A percentile compares a stretch with the other conserved stretches of the same genome.
Conservation (phyloP, 805 yeast genomes). For the Cyberlindnera japonica region DNA sequence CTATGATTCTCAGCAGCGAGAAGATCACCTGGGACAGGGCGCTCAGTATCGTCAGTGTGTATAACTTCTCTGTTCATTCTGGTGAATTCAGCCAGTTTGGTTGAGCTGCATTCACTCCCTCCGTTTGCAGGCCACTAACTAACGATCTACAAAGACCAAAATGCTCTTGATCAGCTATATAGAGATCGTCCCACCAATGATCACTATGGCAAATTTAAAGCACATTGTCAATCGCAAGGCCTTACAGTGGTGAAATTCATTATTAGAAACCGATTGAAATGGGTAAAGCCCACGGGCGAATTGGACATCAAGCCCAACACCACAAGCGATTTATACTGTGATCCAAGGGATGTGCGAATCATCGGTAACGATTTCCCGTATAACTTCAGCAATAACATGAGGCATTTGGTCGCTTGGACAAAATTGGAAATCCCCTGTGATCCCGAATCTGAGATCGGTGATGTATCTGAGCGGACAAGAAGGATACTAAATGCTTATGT, state of each 20-base stretch:
- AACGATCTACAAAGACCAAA: conserved; percentile 7
- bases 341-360: conserved; percentile 35
- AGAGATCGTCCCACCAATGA: conserved; percentile 44
- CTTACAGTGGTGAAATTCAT: conserved; percentile 47
- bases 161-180: conserved; percentile 27
- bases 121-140: too few relatives aligned
- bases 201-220: conserved; percentile 45
- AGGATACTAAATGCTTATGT: conserved; percentile 47
- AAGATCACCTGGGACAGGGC: conserved; percentile 19
- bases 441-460: conserved; percentile 50
- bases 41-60: conserved; percentile 14
- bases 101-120: too few relatives aligned
- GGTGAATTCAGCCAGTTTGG: too few relatives aligned
- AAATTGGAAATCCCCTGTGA: conserved; percentile 43
- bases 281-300: conserved; percentile 38
- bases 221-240: conserved; percentile 31
- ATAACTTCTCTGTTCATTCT: neutral
- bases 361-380: conserved; percentile 65
- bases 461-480: conserved; percentile 35
- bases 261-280: conserved; percentile 43
- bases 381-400: conserved; percentile 46
- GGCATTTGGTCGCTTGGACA: conserved; percentile 67
- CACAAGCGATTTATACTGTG: conserved; percentile 22
- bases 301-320: conserved; percentile 18
- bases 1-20: neutral